Base-by-base conservation (phyloP, 768 basidiomycete species). In the Exidia glandulosa region DNA sequence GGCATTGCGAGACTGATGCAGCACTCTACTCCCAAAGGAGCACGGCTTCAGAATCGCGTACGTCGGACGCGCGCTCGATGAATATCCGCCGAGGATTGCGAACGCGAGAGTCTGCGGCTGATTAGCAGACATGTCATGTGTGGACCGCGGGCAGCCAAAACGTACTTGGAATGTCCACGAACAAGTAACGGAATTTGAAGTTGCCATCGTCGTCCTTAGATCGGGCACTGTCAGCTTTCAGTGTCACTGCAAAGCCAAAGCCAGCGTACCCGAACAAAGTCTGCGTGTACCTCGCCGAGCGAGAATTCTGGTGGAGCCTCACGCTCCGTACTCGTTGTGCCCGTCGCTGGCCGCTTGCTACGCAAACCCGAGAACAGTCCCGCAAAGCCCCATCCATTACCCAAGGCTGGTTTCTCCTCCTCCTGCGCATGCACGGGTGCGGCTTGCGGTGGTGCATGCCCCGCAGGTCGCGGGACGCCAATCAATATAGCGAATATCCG, bases 131-230 rank as follows among this genome's bases (percentile, higher is more conserved):
- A 54, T 34, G 34, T 58, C 56, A 61, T n/a, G n/a, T n/a, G n/a
- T n/a, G n/a, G n/a, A n/a, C n/a, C n/a, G 31, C 25, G 23, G 12
- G 69, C 67, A 19, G 67, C 70, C 55, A 60, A 65, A 55, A 75
- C 86, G 62, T 71, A 90, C 88, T 84, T 33, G 89, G 89, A 60
- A 91, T 79, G 71, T 91, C 88, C 45, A 91, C 78, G 48, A 90
- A 76, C 56, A 91, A 76, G 70, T 90, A 90, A 56, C 85, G 79
- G 70, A 87, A 87, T 60, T 85, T 80, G 68, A 88, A 92, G 67
- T 86, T 84, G 7, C 88, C 89, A 57, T 86, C 80, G 56, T 81
- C 80, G 63, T 89, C 86, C 88, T 90, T 67, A 50, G 29, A 33
- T 32, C 59, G 59, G 58, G 63, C 25, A 57, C 52, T 33, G 54